Percentiles rank a stretch among this genome's conserved stretches.
These are phyloP conservation scores for Raphanus hybrid DNA, from an alignment of 441 rosid species.

Conservation along the genomic window DNA sequence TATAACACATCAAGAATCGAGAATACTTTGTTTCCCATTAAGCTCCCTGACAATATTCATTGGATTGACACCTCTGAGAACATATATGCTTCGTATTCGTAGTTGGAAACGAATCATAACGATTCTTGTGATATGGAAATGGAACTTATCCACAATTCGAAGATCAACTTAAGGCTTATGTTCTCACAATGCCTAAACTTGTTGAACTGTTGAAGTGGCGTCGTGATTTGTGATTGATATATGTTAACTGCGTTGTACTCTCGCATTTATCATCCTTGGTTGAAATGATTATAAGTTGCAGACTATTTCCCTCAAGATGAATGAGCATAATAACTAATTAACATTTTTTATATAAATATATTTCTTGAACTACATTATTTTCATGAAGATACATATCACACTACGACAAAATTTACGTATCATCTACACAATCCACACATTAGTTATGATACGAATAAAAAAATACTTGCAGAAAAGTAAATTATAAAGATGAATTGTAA, in stretches of 20 bases:
- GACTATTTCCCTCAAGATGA: not conserved
- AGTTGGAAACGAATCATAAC: constrained; percentile 6
- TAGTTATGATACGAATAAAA: constrained; percentile 17
- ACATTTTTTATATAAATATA: not conserved
- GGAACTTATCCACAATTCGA: constrained; percentile 8
- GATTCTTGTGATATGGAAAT: constrained; percentile 3
- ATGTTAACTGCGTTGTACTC: too few relatives aligned
- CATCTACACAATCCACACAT: constrained; percentile 32
- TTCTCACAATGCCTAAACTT: not conserved
- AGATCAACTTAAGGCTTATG: not conserved
- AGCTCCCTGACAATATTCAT: constrained; percentile 48
- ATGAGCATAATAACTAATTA: not conserved
- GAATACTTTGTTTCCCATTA: not conserved
- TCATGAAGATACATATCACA: constrained; percentile 28
- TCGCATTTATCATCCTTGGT: too few relatives aligned
- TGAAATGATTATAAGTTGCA: not conserved
- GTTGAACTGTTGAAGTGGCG: not conserved
- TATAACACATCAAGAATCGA: constrained; percentile 19
- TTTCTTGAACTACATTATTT: constrained; percentile 24
- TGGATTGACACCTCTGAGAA: constrained; percentile 47
- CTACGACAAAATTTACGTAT: constrained; percentile 19
- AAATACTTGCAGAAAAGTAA: constrained; percentile 8
- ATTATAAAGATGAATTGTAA: not conserved
- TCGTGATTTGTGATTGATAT: too few relatives aligned
- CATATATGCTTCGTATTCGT: not conserved